These are phyloP conservation scores for Coemansia sp. DNA, from an alignment of 192 early-diverging fungal genomes.

Conservation along the genomic window DNA sequence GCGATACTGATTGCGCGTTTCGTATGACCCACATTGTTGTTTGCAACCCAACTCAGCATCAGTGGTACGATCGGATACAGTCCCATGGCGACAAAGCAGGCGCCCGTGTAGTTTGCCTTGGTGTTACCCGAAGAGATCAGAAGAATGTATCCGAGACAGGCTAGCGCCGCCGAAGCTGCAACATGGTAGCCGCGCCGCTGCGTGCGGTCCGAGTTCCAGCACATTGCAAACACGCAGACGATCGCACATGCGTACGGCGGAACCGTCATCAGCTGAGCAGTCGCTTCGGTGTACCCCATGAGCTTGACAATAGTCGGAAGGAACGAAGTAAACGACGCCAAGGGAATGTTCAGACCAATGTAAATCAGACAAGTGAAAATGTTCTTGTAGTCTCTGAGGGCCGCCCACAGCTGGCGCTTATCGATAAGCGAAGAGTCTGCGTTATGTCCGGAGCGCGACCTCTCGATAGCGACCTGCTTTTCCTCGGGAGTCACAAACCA, in stretches of 20 bases:
- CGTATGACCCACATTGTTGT: constrained; percentile 70
- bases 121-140: constrained; percentile 36
- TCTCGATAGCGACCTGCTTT: constrained; percentile 56
- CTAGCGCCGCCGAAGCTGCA: constrained; percentile 28
- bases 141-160: constrained; percentile 47
- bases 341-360: constrained; percentile 66
- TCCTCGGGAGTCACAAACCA: constrained; percentile 60
- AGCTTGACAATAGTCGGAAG: constrained; percentile 72
- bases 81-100: constrained; percentile 53
- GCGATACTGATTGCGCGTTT: constrained; percentile 74
- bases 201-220: constrained; percentile 56
- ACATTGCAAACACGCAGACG: constrained; percentile 39
- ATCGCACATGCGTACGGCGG: constrained; percentile 58
- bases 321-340: constrained; percentile 69
- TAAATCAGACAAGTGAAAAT: constrained; percentile 62
- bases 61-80: constrained; percentile 61
- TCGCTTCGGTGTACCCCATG: constrained; percentile 62
- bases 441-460: constrained; percentile 52
- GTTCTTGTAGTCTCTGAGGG: constrained; percentile 58
- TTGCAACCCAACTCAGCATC: constrained; percentile 69
- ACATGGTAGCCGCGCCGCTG: constrained; percentile 54
- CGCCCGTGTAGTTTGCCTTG: constrained; percentile 50
- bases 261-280: constrained; percentile 59
- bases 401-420: constrained; percentile 53
- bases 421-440: constrained; percentile 34